phyloP scores from a whole-genome alignment of 148 eudicot genomes.

The Rhododendron molle region DNA sequence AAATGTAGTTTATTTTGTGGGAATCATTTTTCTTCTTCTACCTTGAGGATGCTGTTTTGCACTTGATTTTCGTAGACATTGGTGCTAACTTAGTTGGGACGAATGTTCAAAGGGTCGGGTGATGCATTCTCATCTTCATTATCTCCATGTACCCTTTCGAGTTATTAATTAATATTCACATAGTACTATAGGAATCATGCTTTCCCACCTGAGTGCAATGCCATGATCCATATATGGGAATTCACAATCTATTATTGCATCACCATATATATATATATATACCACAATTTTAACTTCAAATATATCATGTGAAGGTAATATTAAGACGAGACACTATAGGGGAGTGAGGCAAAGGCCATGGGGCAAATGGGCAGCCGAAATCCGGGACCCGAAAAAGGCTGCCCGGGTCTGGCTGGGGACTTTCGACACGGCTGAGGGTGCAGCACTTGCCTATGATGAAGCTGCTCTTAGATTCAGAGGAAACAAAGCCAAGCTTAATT shows the following conservation, averaged over 20 bases:
- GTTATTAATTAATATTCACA: too few relatives aligned
- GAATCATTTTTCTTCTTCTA: too few relatives aligned
- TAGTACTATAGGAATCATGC: neutral
- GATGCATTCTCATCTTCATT: neutral
- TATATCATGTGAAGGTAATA: neutral
- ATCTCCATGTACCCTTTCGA: neutral
- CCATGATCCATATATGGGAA: neutral
- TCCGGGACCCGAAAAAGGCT: constrained; percentile 3
- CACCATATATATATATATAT: neutral
- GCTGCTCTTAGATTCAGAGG: constrained; percentile 5
- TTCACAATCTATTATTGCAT: neutral
- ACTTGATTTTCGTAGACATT: neutral
- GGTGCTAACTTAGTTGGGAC: neutral
- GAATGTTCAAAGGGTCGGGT: neutral
- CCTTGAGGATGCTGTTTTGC: neutral
- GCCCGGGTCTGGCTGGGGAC: neutral
- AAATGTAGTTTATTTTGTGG: too few relatives aligned
- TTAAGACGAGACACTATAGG: constrained; percentile 6
- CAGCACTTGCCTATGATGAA: neutral
- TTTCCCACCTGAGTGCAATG: neutral
- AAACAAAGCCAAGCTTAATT: constrained; percentile 3
- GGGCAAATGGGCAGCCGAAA: constrained; percentile 8
- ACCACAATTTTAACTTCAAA: neutral
- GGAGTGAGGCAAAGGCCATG: constrained; percentile 12
- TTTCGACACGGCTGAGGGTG: neutral